Evolutionary conservation across 2,329 filamentous ascomycete species (phyloP).

Genomic region (Sarocladium strictum): DNA sequence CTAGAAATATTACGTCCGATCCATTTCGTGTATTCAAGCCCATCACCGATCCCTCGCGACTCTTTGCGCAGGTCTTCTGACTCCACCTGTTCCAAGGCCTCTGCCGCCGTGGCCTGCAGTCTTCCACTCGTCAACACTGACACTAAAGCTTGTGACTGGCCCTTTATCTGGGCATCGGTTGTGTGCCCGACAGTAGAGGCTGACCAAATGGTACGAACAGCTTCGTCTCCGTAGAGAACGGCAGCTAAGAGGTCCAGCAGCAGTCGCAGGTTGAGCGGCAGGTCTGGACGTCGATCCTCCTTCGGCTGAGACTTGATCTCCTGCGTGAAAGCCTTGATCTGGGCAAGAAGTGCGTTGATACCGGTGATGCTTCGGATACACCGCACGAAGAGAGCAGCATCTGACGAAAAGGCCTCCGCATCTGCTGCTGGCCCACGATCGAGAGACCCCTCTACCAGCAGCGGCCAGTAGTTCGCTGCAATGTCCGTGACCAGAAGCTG

Average conservation of each 20-base stretch:
- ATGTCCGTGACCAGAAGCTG: constrained; percentile 69
- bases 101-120: constrained; percentile 44
- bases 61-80: neutral
- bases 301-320: constrained; percentile 36
- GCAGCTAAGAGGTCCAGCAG: constrained; percentile 37
- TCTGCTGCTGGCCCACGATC: too few species aligned
- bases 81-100: constrained; percentile 36
- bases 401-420: neutral
- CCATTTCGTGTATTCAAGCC: constrained; percentile 63
- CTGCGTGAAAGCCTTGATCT: constrained; percentile 56
- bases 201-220: constrained; percentile 33
- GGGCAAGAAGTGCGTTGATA: constrained; percentile 68
- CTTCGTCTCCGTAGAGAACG: constrained; percentile 32
- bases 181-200: constrained; percentile 20
- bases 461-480: constrained; percentile 75
- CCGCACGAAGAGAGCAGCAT: constrained; percentile 43
- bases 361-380: constrained; percentile 71
- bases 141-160: constrained; percentile 31
- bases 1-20: constrained; percentile 56
- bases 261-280: constrained; percentile 36
- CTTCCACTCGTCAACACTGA: constrained; percentile 42
- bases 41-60: constrained; percentile 57
- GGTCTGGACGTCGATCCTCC: constrained; percentile 31
- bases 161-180: constrained; percentile 21
- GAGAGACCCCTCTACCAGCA: constrained; percentile 49